Evolutionary conservation across 345 rosid species (phyloP), one percentile per base, ranked within the genome.

Genomic region (Populus deltoides): DNA sequence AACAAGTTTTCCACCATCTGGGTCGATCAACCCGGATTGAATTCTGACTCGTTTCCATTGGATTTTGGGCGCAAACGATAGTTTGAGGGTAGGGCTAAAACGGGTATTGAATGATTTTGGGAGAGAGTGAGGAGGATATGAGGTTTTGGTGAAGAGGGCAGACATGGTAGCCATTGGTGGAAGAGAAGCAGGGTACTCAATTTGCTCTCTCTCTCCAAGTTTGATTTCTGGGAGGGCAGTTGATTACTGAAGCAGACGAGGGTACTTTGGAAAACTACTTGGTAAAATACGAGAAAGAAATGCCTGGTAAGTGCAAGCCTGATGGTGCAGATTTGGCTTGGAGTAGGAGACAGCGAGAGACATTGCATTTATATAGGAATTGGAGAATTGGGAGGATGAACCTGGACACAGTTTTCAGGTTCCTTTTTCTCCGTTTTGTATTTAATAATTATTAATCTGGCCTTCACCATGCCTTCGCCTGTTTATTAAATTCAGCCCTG

Each of bases 1-100:
- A 63, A 89, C 91, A 0, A 96, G 97, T 78, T 81, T 87, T 8
- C 99, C 98, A 1, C 98, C 98, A 77, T 96, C 99, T 2, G 99
- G 98, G 20, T 92, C 85, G 82, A 96, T 96, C 84, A 96, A 78
- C 6, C 84, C 90, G 16, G 93, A 83, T 20, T 87, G 85, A 55
- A 86, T 49, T 1, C 75, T 65, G 71, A 76, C 72, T 51, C 82
- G 20, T 66, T 22, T 79, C 6, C 74, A 66, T 24, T 73, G 71
- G 61, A 49, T 33, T 25, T 72, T 83, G 67, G 72, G 67, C 2
- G 75, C 71, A 83, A 86, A 66, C 5, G 91, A 81, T 13, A 90
- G 63, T 33, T 61, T 80, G 59, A 80, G 49, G 38, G 81, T n/a
- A 77, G 88, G 79, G 72, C 88, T 55, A 71, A 87, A 78, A 74